A percentile compares a stretch with the other conserved stretches of the same genome.
Evolutionary conservation across 1,284 basidiomycete genomes (phyloP).

Genomic region (Sutorius eximius): DNA sequence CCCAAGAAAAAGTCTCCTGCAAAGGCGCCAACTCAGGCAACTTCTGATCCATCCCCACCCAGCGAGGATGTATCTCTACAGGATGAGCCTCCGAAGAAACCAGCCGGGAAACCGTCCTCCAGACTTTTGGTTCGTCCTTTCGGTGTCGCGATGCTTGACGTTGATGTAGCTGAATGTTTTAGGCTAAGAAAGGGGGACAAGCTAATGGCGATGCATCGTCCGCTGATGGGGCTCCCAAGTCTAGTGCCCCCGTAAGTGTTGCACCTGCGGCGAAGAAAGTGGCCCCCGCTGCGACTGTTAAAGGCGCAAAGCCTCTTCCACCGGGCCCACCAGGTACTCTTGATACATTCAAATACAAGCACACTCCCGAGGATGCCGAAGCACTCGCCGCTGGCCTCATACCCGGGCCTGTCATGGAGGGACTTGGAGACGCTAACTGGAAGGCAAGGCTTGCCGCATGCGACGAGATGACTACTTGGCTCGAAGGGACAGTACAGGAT

Average conservation of each 20-base stretch:
- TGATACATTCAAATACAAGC: slow-evolving; percentile 90
- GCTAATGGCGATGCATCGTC: slow-evolving; percentile 31
- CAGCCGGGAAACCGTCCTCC: slow-evolving; percentile 49
- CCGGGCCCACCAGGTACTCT: slow-evolving; percentile 52
- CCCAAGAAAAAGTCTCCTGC: slow-evolving; percentile 46
- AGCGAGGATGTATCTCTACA: slow-evolving; percentile 27
- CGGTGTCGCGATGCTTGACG: background rate
- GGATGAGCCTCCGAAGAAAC: slow-evolving; percentile 45
- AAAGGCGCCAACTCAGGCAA: slow-evolving; percentile 27
- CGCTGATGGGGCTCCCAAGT: slow-evolving; percentile 27
- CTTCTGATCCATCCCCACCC: slow-evolving; percentile 24
- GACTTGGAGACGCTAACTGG: slow-evolving; percentile 88
- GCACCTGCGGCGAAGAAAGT: slow-evolving; percentile 49
- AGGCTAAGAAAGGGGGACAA: slow-evolving; percentile 57
- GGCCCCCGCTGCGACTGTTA: slow-evolving; percentile 41
- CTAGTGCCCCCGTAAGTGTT: slow-evolving; percentile 33
- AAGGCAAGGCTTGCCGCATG: slow-evolving; percentile 87
- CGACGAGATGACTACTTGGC: slow-evolving; percentile 85
- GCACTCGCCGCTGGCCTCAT: slow-evolving; percentile 74
- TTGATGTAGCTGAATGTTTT: slow-evolving; percentile 12
- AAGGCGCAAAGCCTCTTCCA: slow-evolving; percentile 53
- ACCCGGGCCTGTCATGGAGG: slow-evolving; percentile 69
- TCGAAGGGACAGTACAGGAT: slow-evolving; percentile 64
- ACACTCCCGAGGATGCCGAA: slow-evolving; percentile 92
- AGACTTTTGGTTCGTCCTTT: slow-evolving; percentile 45